phyloP scores from a whole-genome alignment of 2,329 filamentous ascomycete species.

The Metarhizium brunneum region DNA sequence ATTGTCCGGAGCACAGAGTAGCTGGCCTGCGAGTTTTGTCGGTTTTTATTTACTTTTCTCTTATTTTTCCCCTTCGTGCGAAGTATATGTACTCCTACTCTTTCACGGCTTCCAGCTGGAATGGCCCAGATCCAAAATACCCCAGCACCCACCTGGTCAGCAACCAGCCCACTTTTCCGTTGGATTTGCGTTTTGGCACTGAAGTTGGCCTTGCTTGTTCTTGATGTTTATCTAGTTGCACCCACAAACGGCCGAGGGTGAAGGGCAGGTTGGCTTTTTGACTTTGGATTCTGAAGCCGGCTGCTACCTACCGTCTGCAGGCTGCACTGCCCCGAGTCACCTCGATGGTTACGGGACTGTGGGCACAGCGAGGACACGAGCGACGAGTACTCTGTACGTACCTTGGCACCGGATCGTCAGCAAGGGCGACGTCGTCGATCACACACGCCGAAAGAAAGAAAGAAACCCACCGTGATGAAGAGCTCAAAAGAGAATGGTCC shows the following conservation, averaged over 20 bases:
- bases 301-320: background rate
- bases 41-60: no score
- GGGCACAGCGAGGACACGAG: background rate
- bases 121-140: no score
- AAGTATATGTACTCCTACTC: no score
- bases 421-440: background rate
- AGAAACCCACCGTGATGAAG: background rate
- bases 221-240: background rate
- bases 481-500: background rate
- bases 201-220: background rate
- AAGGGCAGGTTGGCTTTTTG: background rate
- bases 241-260: background rate
- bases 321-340: no score
- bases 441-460: background rate
- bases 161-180: background rate
- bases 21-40: no score
- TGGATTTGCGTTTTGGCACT: background rate
- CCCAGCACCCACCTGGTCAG: no score
- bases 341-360: background rate
- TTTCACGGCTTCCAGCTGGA: no score
- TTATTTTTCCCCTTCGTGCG: no score
- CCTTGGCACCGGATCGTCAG: background rate
- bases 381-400: background rate
- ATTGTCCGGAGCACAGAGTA: background rate
- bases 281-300: background rate